Base-by-base conservation (phyloP, 2,329 filamentous ascomycete genomes). In the Esteya vermicola region DNA sequence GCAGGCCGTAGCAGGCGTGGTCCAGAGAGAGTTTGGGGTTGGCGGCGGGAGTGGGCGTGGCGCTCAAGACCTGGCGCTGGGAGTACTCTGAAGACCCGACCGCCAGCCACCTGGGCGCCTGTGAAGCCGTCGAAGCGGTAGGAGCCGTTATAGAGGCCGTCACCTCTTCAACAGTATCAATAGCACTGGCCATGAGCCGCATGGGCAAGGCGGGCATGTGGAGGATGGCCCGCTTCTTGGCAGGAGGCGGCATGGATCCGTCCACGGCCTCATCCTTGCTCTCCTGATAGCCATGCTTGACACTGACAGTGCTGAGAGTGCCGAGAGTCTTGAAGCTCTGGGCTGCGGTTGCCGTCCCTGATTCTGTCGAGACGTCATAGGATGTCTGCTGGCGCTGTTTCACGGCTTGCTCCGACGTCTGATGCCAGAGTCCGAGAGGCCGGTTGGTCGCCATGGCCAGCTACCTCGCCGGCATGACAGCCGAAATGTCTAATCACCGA, bases 1-100 rank as follows among this genome's bases (percentile, higher is more conserved):
- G 75, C 13, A 88, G 62, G 9, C 62, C 70, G 59, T 85, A 88
- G 30, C 60, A 61, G 1, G 69, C 62, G 54, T 85, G 73, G 5
- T 67, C 66, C 23, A 88, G 62, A 13, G 68, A 73, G 16, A 85
- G 63, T 41, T 69, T 60, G 9, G 70, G 66, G 47, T 79, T 71
- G 22, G 56, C 45, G 12, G 61, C 59, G 4, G 64, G 57, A 1
- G 65, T 66, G 2, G 75, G 74, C 6, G 74, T 78, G 9, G 70
- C 63, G 32, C 63, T 59, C 36, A 75, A 57, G 4, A 51, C 49
- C 38, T 58, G 62, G 38, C 75, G 63, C 51, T 80, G 76, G 0
- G 72, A 69, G 51, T 75, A 75, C 44, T 77, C 70, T 14, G 67
- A 68, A 6, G 37, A 36, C 20, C 22, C 56, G 53, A 52, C 69